phyloP scores from a whole-genome alignment of 1,139 yeast genomes.

The Pneumocystis murina region DNA sequence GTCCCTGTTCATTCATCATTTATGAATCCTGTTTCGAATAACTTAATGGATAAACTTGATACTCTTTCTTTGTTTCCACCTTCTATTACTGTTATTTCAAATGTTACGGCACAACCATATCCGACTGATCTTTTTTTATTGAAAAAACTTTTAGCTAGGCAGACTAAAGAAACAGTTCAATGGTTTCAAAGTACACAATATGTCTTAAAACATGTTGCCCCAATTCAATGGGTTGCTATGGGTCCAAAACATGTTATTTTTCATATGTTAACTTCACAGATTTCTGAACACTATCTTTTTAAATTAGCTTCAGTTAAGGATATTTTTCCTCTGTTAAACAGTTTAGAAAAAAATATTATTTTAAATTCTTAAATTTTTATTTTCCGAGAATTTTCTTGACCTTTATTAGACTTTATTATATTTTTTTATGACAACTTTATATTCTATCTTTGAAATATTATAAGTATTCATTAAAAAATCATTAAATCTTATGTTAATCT shows the following conservation, averaged over 20 bases:
- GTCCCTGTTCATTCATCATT: constrained; percentile 10
- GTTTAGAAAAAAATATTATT: no score
- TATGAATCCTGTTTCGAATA: constrained; percentile 6
- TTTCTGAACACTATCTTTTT: background rate
- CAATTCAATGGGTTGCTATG: background rate
- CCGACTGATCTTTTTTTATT: background rate
- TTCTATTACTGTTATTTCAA: constrained; percentile 5
- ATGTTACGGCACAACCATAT: constrained; percentile 9
- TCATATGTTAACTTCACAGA: background rate
- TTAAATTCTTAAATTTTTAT: no score
- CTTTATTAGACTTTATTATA: no score
- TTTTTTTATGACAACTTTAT: no score
- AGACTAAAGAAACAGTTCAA: background rate
- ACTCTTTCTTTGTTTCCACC: constrained; percentile 5
- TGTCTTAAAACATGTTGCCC: background rate
- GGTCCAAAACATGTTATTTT: background rate
- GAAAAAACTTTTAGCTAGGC: background rate
- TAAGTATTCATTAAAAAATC: no score
- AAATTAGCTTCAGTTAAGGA: no score
- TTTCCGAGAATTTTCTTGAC: no score
- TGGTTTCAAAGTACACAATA: background rate
- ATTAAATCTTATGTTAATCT: no score
- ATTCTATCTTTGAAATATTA: no score
- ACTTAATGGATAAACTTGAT: background rate
- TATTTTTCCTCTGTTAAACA: no score